These are phyloP conservation scores for Phytophthora multivora DNA, from an alignment of 352 stramenopile species.

Conservation along the genomic window DNA sequence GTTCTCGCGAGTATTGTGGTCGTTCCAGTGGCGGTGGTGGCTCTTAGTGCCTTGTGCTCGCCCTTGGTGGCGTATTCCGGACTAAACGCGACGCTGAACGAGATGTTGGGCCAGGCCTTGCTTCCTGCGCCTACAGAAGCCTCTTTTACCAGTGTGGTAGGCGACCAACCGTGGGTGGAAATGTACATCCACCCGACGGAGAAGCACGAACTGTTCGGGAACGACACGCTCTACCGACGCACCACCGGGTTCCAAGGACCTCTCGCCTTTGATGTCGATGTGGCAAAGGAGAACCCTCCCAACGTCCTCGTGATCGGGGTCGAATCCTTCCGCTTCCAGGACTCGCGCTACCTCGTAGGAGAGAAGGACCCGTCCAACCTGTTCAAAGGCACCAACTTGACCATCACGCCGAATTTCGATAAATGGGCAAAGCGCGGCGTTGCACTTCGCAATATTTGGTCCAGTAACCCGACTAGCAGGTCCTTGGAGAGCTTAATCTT, in stretches of 20 bases:
- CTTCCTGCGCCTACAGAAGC: conserved; percentile 11
- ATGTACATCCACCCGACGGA: conserved; percentile 27
- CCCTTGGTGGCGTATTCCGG: conserved; percentile 23
- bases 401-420: conserved; percentile 56
- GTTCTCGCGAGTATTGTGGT: conserved; percentile 4
- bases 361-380: conserved; percentile 46
- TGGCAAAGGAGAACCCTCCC: conserved; percentile 36
- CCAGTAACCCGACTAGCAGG: conserved; percentile 58
- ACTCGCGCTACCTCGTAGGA: conserved; percentile 54
- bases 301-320: conserved; percentile 59
- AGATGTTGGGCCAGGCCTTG: conserved; percentile 18
- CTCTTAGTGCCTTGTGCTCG: conserved; percentile 4
- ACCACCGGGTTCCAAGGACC: conserved; percentile 49
- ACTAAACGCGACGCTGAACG: conserved; percentile 24
- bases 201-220: conserved; percentile 17
- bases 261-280: conserved; percentile 44
- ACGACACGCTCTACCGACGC: conserved; percentile 21
- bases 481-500: conserved; percentile 65
- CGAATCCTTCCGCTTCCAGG: conserved; percentile 59
- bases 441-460: conserved; percentile 64
- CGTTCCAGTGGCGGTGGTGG: conserved; percentile 6
- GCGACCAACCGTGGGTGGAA: conserved; percentile 17
- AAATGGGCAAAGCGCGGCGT: conserved; percentile 52
- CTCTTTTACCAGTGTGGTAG: conserved; percentile 7
- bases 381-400: conserved; percentile 29